Percentiles rank a stretch among this genome's conserved stretches.
phyloP scores from a whole-genome alignment of 352 stramenopile genomes.

The Thraustochytrium aureum region DNA sequence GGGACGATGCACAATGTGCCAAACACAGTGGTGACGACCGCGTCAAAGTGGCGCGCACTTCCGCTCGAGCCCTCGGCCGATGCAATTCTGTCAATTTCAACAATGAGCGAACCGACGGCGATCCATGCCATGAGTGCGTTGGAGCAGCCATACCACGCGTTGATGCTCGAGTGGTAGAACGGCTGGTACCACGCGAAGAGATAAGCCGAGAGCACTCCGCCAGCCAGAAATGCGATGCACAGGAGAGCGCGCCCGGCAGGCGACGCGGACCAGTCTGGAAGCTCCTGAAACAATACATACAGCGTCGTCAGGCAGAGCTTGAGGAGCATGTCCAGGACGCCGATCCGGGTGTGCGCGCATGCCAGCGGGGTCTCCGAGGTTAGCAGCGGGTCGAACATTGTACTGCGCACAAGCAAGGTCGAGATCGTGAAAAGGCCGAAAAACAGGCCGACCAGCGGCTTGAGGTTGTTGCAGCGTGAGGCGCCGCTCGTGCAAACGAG shows the following conservation, averaged over 20 bases:
- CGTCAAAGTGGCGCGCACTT: too few relatives aligned
- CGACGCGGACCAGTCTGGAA: too few relatives aligned
- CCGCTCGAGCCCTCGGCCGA: not conserved
- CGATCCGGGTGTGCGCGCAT: slow-evolving; percentile 17
- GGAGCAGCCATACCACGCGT: not conserved
- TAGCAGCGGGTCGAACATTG: slow-evolving; percentile 18
- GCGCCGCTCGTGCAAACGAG: not conserved
- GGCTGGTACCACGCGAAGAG: slow-evolving; percentile 31
- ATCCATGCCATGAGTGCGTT: slow-evolving; percentile 6
- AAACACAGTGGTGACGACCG: not conserved
- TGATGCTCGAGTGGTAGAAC: slow-evolving; percentile 2
- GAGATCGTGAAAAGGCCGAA: not conserved
- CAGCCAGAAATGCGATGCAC: too few relatives aligned
- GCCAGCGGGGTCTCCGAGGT: slow-evolving; percentile 9
- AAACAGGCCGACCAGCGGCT: not conserved
- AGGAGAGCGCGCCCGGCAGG: too few relatives aligned
- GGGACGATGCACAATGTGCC: not conserved
- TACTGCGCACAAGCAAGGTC: not conserved
- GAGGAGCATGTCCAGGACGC: not conserved
- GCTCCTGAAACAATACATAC: not conserved
- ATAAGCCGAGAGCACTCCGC: too few relatives aligned
- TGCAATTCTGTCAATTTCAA: not conserved
- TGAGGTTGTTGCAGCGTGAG: not conserved
- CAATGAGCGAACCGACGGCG: slow-evolving; percentile 1
- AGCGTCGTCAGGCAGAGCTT: not conserved